Evolutionary conservation across 805 yeast genomes (phyloP).

Genomic region (Saturnispora hagleri): DNA sequence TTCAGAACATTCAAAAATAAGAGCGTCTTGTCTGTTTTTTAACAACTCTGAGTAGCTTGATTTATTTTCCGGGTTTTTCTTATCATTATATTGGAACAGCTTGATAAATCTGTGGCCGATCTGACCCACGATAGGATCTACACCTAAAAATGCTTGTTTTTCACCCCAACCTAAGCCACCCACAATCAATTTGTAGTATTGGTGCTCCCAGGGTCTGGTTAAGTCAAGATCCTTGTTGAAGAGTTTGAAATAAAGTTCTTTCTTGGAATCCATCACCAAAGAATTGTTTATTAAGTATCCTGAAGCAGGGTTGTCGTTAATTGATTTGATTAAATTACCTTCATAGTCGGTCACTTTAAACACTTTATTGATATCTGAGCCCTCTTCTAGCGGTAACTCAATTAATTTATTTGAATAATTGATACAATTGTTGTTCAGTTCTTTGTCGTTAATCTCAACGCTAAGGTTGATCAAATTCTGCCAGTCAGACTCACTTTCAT

Average conservation of each 20-base stretch:
- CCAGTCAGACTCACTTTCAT: conserved; percentile 9
- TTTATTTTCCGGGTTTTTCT: not conserved
- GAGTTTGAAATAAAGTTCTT: conserved; percentile 19
- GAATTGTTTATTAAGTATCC: conserved; percentile 40
- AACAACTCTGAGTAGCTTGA: not conserved
- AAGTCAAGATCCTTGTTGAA: conserved; percentile 2
- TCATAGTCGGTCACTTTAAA: conserved; percentile 39
- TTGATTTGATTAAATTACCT: conserved; percentile 51
- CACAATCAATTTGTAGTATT: conserved; percentile 47
- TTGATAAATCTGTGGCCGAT: conserved; percentile 17
- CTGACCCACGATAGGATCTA: conserved; percentile 46
- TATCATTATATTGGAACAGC: conserved; percentile 14
- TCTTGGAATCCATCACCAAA: conserved; percentile 23
- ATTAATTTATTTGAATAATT: conserved; percentile 8
- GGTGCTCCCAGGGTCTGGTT: conserved; percentile 13
- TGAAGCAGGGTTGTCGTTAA: conserved; percentile 51
- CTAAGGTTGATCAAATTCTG: conserved; percentile 6
- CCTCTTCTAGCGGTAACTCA: conserved; percentile 11
- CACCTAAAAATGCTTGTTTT: conserved; percentile 53
- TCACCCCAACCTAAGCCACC: conserved; percentile 78
- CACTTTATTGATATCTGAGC: conserved; percentile 11
- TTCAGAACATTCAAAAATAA: conserved; percentile 21
- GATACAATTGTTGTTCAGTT: not conserved
- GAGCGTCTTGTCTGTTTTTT: not conserved
- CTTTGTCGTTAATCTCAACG: not conserved